Base-by-base conservation (phyloP, 2,329 filamentous ascomycete genomes). In the Blumeria graminis region DNA sequence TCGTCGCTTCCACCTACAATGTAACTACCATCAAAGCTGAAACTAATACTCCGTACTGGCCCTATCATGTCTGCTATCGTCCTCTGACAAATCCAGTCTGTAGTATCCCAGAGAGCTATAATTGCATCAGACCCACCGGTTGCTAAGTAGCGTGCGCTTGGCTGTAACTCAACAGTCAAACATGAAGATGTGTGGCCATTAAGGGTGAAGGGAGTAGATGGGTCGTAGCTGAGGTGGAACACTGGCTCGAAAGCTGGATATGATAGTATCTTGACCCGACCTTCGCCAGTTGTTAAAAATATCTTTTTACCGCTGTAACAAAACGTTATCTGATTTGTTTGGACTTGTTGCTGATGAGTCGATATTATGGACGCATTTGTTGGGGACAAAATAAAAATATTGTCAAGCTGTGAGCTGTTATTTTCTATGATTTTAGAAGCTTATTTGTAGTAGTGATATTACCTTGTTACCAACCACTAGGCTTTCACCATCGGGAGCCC, bases 1-100 rank as follows among this genome's bases (percentile, higher is more conserved):
- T 87, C 83, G 56, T 87, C 84, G 57, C 81, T 84, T 18, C 84
- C 84, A 9, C 80, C 84, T 1, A 82, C 78, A 28, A 89, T 70
- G 64, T 81, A 90, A 63, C 77, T 81, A 0, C 85, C 84, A 63
- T 89, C 84, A 68, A 84, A 89, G 14, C 78, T 84, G 65, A 89
- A 90, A 64, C 82, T 64, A 57, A 89, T 73, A 65, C 77, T 84
- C 63, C 78, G 76, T 33, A 89, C 80, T 3, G 83, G 78, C 1
- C 82, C 82, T 9, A 76, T 74, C 71, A 86, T 82, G 62, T 77
- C 74, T 38, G 79, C 79, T 45, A 88, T 72, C 0, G 83, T 86
- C 58, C 81, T 76, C 63, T 81, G 76, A 64, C 84, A 88, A 57
- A 85, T 78, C 82, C 84, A 88, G 61, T 85, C 80, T 43, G 75